Evolutionary conservation across 495 filamentous ascomycete genomes (phyloP), one percentile per base, ranked within the genome.

Genomic region (Lophiostoma macrostomum): DNA sequence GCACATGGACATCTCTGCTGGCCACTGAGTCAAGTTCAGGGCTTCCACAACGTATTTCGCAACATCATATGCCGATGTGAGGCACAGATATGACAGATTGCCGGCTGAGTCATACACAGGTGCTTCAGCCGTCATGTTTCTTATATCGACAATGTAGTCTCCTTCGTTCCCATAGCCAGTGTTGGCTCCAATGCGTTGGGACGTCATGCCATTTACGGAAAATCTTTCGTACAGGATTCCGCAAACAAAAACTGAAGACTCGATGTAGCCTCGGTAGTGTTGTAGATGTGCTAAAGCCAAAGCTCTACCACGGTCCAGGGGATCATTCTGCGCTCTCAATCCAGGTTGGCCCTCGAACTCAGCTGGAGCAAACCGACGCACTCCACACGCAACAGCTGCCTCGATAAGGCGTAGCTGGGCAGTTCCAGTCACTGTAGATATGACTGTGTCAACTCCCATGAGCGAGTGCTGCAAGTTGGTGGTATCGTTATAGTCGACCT

Each of bases 151-250:
- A 45, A 90, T 70, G 56, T 82, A 87, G 50, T 81, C 78, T 27
- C 80, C 81, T 50, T 83, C 80, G 19, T 70, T 71, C 13, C 70
- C 68, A 25, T 81, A 63, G 27, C 74, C 74, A 25, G 68, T 67
- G 37, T 62, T 67, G 14, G 63, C 48, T 7, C 83, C 82, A 28
- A 88, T 81, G 3, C 71, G 66, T 43, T 74, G 75, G 2, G 69
- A 64, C 18, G 68, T 67, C 40, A 90, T 69, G 3, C 86, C 86
- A 10, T 79, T 80, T 10, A 79, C 80, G 7, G 73, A 76, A 64
- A 90, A 88, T 10, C 85, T 73, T 61, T 90, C 86, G 71, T 87
- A 88, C 59, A 89, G 81, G n/a, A 88, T 63, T 29, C 86, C 86
- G 63, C 86, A 90, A 1, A 78, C 76, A 55, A 90, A 87, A 29